Percentiles rank a stretch among this genome's conserved stretches.
phyloP scores from a whole-genome alignment of 129 eudicot genomes.

The Oenanthe sinensis region DNA sequence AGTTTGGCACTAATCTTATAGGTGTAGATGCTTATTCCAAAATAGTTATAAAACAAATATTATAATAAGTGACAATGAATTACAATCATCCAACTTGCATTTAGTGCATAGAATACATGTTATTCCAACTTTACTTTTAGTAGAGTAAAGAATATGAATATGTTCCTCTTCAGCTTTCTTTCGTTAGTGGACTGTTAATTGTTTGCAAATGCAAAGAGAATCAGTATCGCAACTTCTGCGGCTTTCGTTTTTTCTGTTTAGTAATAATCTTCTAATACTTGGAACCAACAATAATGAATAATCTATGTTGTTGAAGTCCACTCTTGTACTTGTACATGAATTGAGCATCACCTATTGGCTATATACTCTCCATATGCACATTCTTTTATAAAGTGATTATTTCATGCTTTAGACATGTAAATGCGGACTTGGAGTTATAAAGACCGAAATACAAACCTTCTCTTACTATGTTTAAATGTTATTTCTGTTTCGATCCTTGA shows the following conservation, averaged over 20 bases:
- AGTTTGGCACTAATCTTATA: neutral
- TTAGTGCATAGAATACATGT: slow-evolving; percentile 4
- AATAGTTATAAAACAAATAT: neutral
- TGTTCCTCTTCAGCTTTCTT: slow-evolving; percentile 14
- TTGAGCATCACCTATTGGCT: neutral
- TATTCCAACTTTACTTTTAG: slow-evolving; percentile 14
- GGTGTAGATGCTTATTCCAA: neutral
- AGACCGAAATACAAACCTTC: no score
- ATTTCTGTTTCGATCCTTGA: no score
- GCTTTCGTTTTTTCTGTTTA: slow-evolving; percentile 10
- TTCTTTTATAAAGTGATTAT: neutral
- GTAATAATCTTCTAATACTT: neutral
- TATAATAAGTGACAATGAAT: neutral
- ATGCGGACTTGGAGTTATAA: no score
- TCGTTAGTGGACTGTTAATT: slow-evolving; percentile 8
- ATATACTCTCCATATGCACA: neutral
- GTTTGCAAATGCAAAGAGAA: slow-evolving; percentile 1
- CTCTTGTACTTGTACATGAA: slow-evolving; percentile 7
- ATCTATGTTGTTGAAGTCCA: slow-evolving; percentile 6
- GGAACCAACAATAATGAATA: neutral
- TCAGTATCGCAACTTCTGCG: slow-evolving; percentile 18
- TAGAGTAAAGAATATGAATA: slow-evolving; percentile 1
- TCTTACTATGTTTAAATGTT: no score
- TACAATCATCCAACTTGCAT: slow-evolving; percentile 2
- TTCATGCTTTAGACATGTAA: neutral